These are phyloP conservation scores for Pestalotiopsis sp. DNA, from an alignment of 2,329 filamentous ascomycete genomes.

Conservation along the genomic window DNA sequence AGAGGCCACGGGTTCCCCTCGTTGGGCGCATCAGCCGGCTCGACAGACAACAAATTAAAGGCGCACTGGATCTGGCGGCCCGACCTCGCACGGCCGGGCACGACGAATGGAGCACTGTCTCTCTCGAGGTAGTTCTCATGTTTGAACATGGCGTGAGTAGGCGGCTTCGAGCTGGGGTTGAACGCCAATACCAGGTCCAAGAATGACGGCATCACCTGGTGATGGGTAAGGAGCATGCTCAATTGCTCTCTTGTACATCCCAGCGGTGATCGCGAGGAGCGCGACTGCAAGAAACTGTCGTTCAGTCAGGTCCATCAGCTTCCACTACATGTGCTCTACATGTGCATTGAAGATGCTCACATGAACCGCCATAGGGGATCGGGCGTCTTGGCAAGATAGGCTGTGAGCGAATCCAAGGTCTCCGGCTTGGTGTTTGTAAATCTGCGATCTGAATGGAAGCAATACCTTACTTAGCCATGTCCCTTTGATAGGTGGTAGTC, in stretches of 20 bases:
- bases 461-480: background rate
- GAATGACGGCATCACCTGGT: constrained; percentile 27
- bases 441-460: background rate
- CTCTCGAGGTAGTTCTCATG: constrained; percentile 20
- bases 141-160: constrained; percentile 17
- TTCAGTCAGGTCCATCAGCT: background rate
- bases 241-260: constrained; percentile 24
- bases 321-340: constrained; percentile 5
- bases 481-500: too few species aligned
- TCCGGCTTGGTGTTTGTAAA: background rate
- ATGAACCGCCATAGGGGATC: constrained; percentile 14
- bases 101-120: constrained; percentile 2
- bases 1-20: constrained; percentile 21
- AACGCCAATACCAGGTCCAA: constrained; percentile 24
- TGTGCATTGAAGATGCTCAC: constrained; percentile 13
- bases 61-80: constrained; percentile 22
- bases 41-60: constrained; percentile 23
- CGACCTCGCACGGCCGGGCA: constrained; percentile 15
- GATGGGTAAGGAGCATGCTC: constrained; percentile 19
- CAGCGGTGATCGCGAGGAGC: constrained; percentile 16
- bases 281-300: constrained; percentile 19
- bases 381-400: background rate
- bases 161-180: constrained; percentile 12
- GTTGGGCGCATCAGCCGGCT: constrained; percentile 8
- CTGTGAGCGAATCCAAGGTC: background rate